Evolutionary conservation across 2,329 filamentous ascomycete genomes (phyloP).

Genomic region (Trichoderma afroharzianum): DNA sequence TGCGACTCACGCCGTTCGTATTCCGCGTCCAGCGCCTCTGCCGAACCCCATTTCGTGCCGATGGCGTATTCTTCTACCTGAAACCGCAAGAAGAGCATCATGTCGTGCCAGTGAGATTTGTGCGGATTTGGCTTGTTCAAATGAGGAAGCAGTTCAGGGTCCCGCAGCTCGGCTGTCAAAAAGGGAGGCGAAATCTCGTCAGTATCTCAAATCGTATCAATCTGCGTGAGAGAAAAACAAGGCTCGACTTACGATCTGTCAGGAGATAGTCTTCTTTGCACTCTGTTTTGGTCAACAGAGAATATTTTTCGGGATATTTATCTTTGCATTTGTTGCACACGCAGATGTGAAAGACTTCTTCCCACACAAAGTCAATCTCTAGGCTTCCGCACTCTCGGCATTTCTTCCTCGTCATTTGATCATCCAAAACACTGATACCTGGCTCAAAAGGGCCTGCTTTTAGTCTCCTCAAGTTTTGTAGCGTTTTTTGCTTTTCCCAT

Average conservation of each 20-base stretch:
- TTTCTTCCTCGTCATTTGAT: constrained; percentile 62
- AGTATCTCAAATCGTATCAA: not conserved
- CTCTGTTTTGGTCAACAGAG: constrained; percentile 93
- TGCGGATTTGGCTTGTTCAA: constrained; percentile 89
- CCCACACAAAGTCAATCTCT: constrained; percentile 95
- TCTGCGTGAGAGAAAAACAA: not conserved
- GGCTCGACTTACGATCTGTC: constrained; percentile 68
- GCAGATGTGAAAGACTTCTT: constrained; percentile 71
- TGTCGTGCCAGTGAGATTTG: constrained; percentile 94
- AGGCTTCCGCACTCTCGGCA: constrained; percentile 79
- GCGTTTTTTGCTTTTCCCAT: constrained; percentile 81
- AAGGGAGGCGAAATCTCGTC: not conserved
- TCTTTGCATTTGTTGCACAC: constrained; percentile 88
- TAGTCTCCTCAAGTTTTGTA: constrained; percentile 67
- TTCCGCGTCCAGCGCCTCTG: constrained; percentile 82
- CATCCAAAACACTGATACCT: constrained; percentile 69
- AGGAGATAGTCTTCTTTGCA: constrained; percentile 92
- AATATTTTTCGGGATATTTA: constrained; percentile 86
- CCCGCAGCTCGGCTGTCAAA: constrained; percentile 74
- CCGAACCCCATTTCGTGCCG: constrained; percentile 82
- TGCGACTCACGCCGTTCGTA: constrained; percentile 75
- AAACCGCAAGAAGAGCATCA: constrained; percentile 93
- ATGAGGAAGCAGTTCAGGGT: constrained; percentile 80
- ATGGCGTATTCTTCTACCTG: constrained; percentile 96
- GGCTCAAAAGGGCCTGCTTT: constrained; percentile 86